Conservation (phyloP, 805 yeast species). For the Spathaspora arborariae region DNA sequence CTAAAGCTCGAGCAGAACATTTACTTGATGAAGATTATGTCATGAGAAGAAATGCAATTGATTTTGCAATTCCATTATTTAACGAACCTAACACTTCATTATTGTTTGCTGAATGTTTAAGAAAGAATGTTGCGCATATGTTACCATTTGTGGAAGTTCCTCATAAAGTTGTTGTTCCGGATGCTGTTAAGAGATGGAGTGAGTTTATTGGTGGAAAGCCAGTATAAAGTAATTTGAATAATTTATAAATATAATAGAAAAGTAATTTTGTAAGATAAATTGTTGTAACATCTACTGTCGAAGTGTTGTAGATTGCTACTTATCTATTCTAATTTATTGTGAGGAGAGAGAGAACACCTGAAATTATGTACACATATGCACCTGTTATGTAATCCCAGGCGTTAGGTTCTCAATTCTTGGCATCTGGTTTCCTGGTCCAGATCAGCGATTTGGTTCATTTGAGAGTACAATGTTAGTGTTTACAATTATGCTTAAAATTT, state of each 20-base stretch:
- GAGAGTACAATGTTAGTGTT: no score
- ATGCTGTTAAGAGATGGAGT: constrained; percentile 93
- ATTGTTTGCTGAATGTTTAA: constrained; percentile 80
- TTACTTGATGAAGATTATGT: constrained; percentile 87
- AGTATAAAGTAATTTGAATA: constrained; percentile 36
- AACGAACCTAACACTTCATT: constrained; percentile 94
- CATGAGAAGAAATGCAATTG: constrained; percentile 99
- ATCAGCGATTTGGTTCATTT: no score
- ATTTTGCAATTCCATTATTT: constrained; percentile 92
- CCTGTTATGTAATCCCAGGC: no score
- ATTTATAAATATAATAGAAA: neutral
- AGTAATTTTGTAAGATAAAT: neutral
- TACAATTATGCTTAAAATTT: no score
- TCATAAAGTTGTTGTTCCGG: constrained; percentile 57
- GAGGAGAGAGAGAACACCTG: no score
- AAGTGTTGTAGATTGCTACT: no score
- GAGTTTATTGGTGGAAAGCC: constrained; percentile 95
- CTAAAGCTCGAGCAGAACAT: constrained; percentile 82
- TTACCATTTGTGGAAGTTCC: constrained; percentile 45
- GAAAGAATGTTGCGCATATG: constrained; percentile 57
- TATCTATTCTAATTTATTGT: no score
- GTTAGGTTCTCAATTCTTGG: no score
- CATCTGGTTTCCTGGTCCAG: no score
- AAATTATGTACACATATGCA: no score
- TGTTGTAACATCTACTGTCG: no score